Evolutionary conservation across 768 basidiomycete species (phyloP), one percentile per base, ranked within the genome.

Genomic region (Mrakia hoshinonis): DNA sequence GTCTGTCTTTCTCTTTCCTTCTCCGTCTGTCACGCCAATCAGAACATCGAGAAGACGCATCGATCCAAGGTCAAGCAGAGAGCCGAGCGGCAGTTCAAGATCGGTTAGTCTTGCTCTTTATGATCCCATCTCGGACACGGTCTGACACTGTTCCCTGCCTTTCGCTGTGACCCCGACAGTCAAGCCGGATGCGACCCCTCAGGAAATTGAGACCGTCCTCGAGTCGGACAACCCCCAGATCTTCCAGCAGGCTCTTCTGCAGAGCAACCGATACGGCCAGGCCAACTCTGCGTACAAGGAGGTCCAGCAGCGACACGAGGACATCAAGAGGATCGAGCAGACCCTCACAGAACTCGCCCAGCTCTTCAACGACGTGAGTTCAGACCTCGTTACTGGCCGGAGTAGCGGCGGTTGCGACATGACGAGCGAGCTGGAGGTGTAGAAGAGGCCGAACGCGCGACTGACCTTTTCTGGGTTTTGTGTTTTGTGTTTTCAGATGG

Each of bases 291-390:
- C 90, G 0, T 91, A 88, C 79, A 84, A 86, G 63, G 93, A 96
- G 80, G 92, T 93, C 0, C 93, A 94, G 78, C 86, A 89, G 70
- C 85, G 93, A 46, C 91, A 94, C 77, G 84, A 87, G 76, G 92
- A 96, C 73, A 85, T 97, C 75, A 84, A 85, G 74, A 86, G 85
- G 78, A 91, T 95, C 77, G 92, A 95, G 79, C 83, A 85, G 75
- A 96, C 92, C 4, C 81, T 95, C 60, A 87, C 85, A n/a, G 91
- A 95, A 79, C 83, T 97, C 62, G 90, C 89, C 4, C 89, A 91
- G 77, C 80, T 97, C 75, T 92, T 94, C 81, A 85, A 83, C 73
- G 93, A 97, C 76, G 90, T 89, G 72, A 38, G 73, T 69, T 20
- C 13, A 11, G 7, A 10, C 34, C 39, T 73, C 43, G 43, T 7